Conservation (phyloP, 1,284 basidiomycete genomes). For the Ganoderma meredithae region DNA sequence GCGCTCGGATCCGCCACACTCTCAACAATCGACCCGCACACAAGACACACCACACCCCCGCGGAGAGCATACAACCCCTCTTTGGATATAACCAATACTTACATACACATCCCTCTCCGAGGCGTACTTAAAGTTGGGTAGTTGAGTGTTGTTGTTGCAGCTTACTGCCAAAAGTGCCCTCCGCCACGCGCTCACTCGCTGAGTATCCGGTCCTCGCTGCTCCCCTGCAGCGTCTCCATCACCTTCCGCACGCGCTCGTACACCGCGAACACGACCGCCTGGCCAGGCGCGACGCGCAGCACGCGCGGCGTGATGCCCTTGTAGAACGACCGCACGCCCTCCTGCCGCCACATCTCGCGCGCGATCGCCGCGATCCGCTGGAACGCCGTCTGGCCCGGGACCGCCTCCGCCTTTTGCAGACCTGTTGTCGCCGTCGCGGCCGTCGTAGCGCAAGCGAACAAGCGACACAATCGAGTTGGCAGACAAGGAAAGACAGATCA, state of each 20-base stretch:
- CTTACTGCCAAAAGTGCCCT: background rate
- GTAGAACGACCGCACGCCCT: conserved; percentile 92
- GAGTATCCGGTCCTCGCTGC: conserved; percentile 64
- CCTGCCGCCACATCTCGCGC: conserved; percentile 91
- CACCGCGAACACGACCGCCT: conserved; percentile 90
- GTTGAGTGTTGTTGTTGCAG: no score
- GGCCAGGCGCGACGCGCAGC: conserved; percentile 94
- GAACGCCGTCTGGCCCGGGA: conserved; percentile 81
- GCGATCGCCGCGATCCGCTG: conserved; percentile 84
- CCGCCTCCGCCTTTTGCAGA: conserved; percentile 85
- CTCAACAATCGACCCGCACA: no score
- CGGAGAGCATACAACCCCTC: background rate
- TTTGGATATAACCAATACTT: conserved; percentile 4
- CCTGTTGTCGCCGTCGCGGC: conserved; percentile 61
- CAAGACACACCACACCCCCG: background rate
- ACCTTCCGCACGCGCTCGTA: conserved; percentile 84
- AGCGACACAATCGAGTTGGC: no score
- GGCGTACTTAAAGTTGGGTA: background rate
- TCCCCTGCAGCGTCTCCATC: conserved; percentile 76
- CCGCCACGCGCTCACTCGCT: conserved; percentile 57
- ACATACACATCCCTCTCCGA: background rate
- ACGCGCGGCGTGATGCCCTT: conserved; percentile 98
- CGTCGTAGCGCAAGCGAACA: no score
- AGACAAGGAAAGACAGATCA: no score
- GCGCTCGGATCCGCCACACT: no score